Base-by-base conservation (phyloP, 2,329 filamentous ascomycete genomes). In the Clonostachys solani region DNA sequence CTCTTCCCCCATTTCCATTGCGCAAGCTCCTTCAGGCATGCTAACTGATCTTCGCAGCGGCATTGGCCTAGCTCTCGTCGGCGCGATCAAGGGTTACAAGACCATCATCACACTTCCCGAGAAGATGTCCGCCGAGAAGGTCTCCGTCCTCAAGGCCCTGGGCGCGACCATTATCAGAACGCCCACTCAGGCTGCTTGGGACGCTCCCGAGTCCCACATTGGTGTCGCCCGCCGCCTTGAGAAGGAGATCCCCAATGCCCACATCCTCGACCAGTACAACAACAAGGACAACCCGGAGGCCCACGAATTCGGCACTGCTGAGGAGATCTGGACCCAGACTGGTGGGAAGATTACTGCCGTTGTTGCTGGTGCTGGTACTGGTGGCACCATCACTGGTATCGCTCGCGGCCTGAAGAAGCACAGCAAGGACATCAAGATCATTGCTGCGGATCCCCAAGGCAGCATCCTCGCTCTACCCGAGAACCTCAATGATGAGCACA, bases 61-160 rank as follows among this genome's bases (percentile, higher is more conserved):
- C 55, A 99, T 99, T 55, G 94, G 94, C 18, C 78, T 99, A 38
- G 94, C 94, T 29, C 83, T 99, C 34, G 92, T 97, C 16, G 92
- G 83, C 49, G 94, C 94, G 15, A 88, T 99, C 61, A 97, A 96
- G 75, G 92, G 92, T 55, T 99, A 97, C 78, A 92, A 92, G 71
- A 95, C 92, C 38, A 97, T 99, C 71, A 99, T 99, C 67, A 99
- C 94, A 12, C 82, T 99, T 42, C 94, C 94, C 45, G 94, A 99
- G 73, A 99, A 99, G 78, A 99, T 99, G 94, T 96, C 91, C 2
- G 88, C 91, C 43, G 94, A 99, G 71, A 99, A 99, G 71, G 94
- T 99, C 37, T 87, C 92, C 3, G 94, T 99, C 29, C 79, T 99
- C 52, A 88, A 91, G 58, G 92, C 94, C 33, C 80, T 99, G 45